phyloP scores from a whole-genome alignment of 345 rosid species.

The Pistacia integerrima region DNA sequence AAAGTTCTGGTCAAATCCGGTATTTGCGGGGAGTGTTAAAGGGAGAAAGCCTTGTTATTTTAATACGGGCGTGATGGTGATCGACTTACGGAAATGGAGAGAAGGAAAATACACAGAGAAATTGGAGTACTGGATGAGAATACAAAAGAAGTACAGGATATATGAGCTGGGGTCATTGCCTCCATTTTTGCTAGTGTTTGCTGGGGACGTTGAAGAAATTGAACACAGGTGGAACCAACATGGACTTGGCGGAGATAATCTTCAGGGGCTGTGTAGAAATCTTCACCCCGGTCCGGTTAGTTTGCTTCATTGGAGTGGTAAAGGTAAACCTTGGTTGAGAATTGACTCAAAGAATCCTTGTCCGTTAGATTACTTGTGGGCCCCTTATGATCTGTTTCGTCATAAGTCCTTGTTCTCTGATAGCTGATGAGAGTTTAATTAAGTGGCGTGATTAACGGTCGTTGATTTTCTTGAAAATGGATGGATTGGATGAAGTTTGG shows the following conservation, averaged over 20 bases:
- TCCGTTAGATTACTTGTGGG: constrained; percentile 71
- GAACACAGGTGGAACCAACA: constrained; percentile 95
- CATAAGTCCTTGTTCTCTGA: constrained; percentile 60
- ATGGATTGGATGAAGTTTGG: not conserved
- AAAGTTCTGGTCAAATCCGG: constrained; percentile 68
- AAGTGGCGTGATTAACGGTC: not conserved
- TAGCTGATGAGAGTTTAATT: constrained; percentile 28
- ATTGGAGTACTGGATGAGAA: constrained; percentile 75
- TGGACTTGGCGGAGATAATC: constrained; percentile 86
- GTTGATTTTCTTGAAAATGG: no score
- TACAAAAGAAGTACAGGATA: constrained; percentile 69
- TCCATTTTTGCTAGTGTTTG: constrained; percentile 81
- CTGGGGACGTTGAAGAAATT: constrained; percentile 74
- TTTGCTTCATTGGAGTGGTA: constrained; percentile 90
- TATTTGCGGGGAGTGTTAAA: constrained; percentile 41
- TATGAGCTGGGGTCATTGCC: constrained; percentile 87
- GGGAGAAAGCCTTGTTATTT: constrained; percentile 71
- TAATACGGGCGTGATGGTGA: constrained; percentile 97
- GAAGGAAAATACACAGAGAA: constrained; percentile 61
- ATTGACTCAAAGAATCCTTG: constrained; percentile 59
- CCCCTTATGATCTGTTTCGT: constrained; percentile 69
- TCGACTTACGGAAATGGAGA: constrained; percentile 73
- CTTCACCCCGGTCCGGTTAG: constrained; percentile 84
- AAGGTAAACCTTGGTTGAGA: constrained; percentile 90
- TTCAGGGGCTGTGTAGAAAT: constrained; percentile 67